phyloP scores from a whole-genome alignment of 2,329 filamentous ascomycete species.

The Aspergillus uvarum region DNA sequence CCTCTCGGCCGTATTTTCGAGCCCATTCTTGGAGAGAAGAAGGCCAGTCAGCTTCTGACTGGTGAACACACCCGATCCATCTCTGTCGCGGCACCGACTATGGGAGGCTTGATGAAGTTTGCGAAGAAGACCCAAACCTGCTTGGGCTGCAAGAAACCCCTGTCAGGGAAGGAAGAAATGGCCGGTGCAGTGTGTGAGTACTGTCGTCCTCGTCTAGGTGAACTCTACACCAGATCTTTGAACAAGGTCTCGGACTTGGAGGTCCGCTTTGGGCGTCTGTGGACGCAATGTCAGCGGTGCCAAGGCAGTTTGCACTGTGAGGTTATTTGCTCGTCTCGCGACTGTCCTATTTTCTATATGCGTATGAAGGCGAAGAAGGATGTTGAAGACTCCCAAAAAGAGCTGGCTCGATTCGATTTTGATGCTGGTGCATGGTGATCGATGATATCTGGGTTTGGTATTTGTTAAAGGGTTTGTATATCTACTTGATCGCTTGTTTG shows the following conservation, averaged over 20 bases:
- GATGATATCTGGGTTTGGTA: neutral
- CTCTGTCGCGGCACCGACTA: constrained; percentile 82
- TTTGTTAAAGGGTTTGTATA: constrained; percentile 19
- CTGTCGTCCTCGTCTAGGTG: constrained; percentile 80
- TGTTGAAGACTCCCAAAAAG: constrained; percentile 89
- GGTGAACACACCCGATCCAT: constrained; percentile 96
- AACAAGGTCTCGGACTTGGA: constrained; percentile 88
- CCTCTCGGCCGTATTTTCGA: constrained; percentile 95
- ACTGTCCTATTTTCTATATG: constrained; percentile 99
- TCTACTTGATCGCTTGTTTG: constrained; percentile 9
- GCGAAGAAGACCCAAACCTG: constrained; percentile 96
- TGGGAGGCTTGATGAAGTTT: constrained; percentile 97
- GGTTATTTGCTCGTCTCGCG: constrained; percentile 92
- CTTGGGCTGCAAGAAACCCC: constrained; percentile 98
- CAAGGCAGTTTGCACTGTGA: constrained; percentile 98
- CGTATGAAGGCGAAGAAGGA: constrained; percentile 99
- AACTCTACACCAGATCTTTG: constrained; percentile 90
- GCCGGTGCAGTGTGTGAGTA: constrained; percentile 84
- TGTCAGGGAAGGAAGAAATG: constrained; percentile 74
- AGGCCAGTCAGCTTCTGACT: constrained; percentile 78
- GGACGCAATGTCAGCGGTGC: constrained; percentile 97
- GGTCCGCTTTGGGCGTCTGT: constrained; percentile 85
- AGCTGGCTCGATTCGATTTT: constrained; percentile 83
- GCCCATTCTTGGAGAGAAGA: constrained; percentile 91
- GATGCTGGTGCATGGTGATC: constrained; percentile 69